Base-by-base conservation (phyloP, 805 yeast genomes). In the Ogataea sp. region DNA sequence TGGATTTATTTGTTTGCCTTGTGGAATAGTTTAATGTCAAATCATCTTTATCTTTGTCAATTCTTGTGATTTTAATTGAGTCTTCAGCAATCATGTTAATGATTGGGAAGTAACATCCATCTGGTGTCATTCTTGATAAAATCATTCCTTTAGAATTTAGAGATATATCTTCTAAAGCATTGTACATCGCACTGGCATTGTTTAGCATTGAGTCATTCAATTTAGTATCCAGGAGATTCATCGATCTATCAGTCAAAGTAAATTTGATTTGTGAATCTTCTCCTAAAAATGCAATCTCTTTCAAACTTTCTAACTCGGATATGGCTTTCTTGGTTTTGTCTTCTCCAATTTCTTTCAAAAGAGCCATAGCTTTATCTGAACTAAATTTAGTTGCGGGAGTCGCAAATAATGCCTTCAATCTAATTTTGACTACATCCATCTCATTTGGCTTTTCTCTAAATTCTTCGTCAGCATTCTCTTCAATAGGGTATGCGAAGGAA, bases 1-100 rank as follows among this genome's bases (percentile, higher is more conserved):
- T 79, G 32, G 70, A 75, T 46, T 80, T 75, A 44, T 85, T 94
- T 31, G 84, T 72, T 16, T 75, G 65, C 44, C 96, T 71, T 1
- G 96, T 83, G 30, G 81, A 82, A 53, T 88, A 89, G 11, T 85
- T 80, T 27, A 70, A 66, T 38, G 73, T 67, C n/a, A 70, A 55
- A 17, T 58, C 57, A 14, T 63, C 67, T 41, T 74, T 67, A 9
- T 70, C 59, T 38, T 71, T 71, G 47, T 83, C 85, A 18, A 83
- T 67, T 34, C 81, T 66, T 4, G 68, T 67, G 3, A 80, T 45
- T 9, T 59, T 53, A 4, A 79, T 45, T 14, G 58, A 53, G 4
- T 58, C 51, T 6, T 62, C 55, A 3, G 78, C 71, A 15, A 81
- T 47, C 26, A 76, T 52, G 39, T 80, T 79, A 33, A 86, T 53